These are phyloP conservation scores for Delphinella strobiligena DNA, from an alignment of 2,329 filamentous ascomycete genomes.

Conservation along the genomic window DNA sequence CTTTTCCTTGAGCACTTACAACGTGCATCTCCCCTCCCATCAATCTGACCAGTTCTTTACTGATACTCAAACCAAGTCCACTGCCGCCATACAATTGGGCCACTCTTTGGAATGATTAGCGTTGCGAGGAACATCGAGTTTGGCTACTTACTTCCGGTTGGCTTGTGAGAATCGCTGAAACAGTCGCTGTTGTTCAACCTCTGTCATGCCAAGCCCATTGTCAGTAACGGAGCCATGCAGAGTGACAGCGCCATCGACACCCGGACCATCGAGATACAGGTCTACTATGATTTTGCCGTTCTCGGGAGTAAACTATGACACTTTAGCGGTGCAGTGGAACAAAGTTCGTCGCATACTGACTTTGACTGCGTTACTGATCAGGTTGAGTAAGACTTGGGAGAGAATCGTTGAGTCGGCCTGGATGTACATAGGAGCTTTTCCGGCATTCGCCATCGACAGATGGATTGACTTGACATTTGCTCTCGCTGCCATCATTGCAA, in stretches of 20 bases:
- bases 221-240: slow-evolving; percentile 7
- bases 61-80: slow-evolving; percentile 8
- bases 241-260: background rate
- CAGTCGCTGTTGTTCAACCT: slow-evolving; percentile 6
- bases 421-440: slow-evolving; percentile 5
- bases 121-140: too few species aligned
- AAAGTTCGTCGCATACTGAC: background rate
- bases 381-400: slow-evolving; percentile 7
- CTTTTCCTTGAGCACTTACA: slow-evolving; percentile 7
- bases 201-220: slow-evolving; percentile 9
- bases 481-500: slow-evolving; percentile 7
- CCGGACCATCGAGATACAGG: background rate
- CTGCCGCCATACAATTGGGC: slow-evolving; percentile 8
- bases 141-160: too few species aligned
- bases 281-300: slow-evolving; percentile 7
- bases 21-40: slow-evolving; percentile 8
- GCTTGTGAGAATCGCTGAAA: slow-evolving; percentile 9
- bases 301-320: slow-evolving; percentile 5
- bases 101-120: too few species aligned
- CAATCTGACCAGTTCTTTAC: slow-evolving; percentile 6
- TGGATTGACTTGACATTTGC: slow-evolving; percentile 8
- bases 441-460: slow-evolving; percentile 1
- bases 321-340: background rate
- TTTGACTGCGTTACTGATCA: slow-evolving; percentile 9
- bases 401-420: slow-evolving; percentile 8